Base-by-base conservation (phyloP, 106 monocot species). In the Iris macrosiphon region DNA sequence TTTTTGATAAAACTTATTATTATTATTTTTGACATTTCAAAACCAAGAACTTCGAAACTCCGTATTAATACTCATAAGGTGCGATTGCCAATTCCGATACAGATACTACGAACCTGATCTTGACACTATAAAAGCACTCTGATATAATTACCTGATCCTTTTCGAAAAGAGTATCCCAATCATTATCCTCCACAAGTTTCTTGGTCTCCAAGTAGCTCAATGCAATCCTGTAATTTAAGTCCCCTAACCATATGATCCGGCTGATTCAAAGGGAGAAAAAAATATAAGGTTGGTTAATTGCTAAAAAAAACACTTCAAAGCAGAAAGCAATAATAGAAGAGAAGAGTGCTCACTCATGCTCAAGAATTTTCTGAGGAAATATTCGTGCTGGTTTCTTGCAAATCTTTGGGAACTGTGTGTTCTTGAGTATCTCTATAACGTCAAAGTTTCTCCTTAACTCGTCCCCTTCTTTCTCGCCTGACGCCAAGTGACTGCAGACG, bases 91-190 rank as follows among this genome's bases (percentile, higher is more conserved):
- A n/a, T n/a, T n/a, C n/a, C n/a, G n/a, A n/a, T n/a, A n/a, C n/a
- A n/a, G n/a, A n/a, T n/a, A n/a, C n/a, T n/a, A n/a, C n/a, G n/a
- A n/a, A n/a, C n/a, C n/a, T n/a, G n/a, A n/a, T n/a, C n/a, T n/a
- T n/a, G n/a, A n/a, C n/a, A n/a, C n/a, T n/a, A n/a, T n/a, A n/a
- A n/a, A n/a, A n/a, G n/a, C n/a, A n/a, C n/a, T n/a, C n/a, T n/a
- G n/a, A n/a, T n/a, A n/a, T n/a, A 25, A 21, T 68, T 52, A 88
- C 88, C 79, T 88, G 88, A 76, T 88, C 88, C 24, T 79, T 88
- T 55, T 83, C 79, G 30, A 88, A 57, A 29, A 88, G 88, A 18
- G 66, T 63, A 73, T 76, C 72, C 79, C 82, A 82, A 4, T 88
- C 61, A 58, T 79, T 79, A 8, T 76, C 54, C 48, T 70, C 66